phyloP scores from a whole-genome alignment of 2,329 filamentous ascomycete genomes.

The Lachnellula cervina region DNA sequence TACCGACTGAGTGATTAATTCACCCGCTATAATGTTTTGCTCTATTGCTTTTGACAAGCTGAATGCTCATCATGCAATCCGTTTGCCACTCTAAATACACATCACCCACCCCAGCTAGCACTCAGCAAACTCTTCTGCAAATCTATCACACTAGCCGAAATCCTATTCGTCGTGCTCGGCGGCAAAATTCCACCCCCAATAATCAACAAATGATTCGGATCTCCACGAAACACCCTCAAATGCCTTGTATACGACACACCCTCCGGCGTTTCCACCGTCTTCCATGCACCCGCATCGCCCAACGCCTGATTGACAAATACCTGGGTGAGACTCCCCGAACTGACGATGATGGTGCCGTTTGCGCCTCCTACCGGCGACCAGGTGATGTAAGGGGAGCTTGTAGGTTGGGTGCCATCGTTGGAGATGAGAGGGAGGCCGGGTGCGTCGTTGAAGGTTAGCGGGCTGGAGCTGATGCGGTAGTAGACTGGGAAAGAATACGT shows the following conservation, averaged over 20 bases:
- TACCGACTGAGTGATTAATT: too few species aligned
- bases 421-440: slow-evolving; percentile 22
- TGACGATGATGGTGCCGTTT: slow-evolving; percentile 31
- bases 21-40: too few species aligned
- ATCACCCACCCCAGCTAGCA: neutral
- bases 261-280: slow-evolving; percentile 25
- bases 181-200: slow-evolving; percentile 28
- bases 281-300: slow-evolving; percentile 27
- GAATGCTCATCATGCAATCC: too few species aligned
- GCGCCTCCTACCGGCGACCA: slow-evolving; percentile 28
- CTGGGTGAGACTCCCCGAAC: slow-evolving; percentile 18
- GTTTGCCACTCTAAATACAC: too few species aligned
- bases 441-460: slow-evolving; percentile 26
- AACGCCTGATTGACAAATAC: slow-evolving; percentile 29
- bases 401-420: slow-evolving; percentile 24
- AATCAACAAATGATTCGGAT: slow-evolving; percentile 28
- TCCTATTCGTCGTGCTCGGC: slow-evolving; percentile 26
- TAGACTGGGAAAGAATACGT: slow-evolving; percentile 29
- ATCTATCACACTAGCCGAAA: slow-evolving; percentile 31
- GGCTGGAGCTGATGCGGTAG: slow-evolving; percentile 29
- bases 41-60: too few species aligned
- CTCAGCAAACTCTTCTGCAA: slow-evolving; percentile 15
- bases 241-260: slow-evolving; percentile 25
- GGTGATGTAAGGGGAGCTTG: slow-evolving; percentile 26
- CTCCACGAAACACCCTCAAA: slow-evolving; percentile 25